Percentiles rank a stretch among this genome's conserved stretches.
These are phyloP conservation scores for Bruguiera parviflora DNA, from an alignment of 345 rosid species.

Conservation along the genomic window DNA sequence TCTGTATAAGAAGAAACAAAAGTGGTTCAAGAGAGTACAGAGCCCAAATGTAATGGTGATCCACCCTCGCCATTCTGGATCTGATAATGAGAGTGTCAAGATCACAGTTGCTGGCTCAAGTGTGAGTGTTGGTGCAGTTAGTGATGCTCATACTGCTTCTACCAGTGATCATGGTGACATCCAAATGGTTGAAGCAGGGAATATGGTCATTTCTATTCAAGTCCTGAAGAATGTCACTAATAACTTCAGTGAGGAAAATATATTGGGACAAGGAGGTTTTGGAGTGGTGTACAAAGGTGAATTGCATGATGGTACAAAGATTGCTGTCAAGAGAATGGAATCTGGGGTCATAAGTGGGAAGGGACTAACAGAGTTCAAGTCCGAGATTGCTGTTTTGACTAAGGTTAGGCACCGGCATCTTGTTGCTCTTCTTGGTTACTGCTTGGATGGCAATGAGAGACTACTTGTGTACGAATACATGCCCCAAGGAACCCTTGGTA, in stretches of 20 bases:
- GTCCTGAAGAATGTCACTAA: constrained; percentile 22
- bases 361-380: constrained; percentile 24
- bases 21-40: constrained; percentile 22
- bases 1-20: constrained; percentile 42
- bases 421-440: constrained; percentile 37
- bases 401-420: constrained; percentile 34
- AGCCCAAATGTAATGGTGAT: constrained; percentile 30
- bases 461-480: constrained; percentile 30
- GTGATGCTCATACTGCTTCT: constrained; percentile 20
- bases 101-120: constrained; percentile 28
- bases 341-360: constrained; percentile 19
- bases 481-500: constrained; percentile 30
- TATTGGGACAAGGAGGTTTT: constrained; percentile 29
- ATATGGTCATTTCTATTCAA: constrained; percentile 34
- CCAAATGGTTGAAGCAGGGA: constrained; percentile 31
- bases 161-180: constrained; percentile 22
- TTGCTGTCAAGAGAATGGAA: constrained; percentile 32
- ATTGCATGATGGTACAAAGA: constrained; percentile 32
- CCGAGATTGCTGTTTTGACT: constrained; percentile 28
- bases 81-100: constrained; percentile 29
- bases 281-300: constrained; percentile 32
- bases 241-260: constrained; percentile 45
- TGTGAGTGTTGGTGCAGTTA: constrained; percentile 30
- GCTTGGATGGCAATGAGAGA: constrained; percentile 29
- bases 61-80: constrained; percentile 24